These are phyloP conservation scores for Capsicum baccatum DNA, from an alignment of 257 asterid genomes.

Conservation along the genomic window DNA sequence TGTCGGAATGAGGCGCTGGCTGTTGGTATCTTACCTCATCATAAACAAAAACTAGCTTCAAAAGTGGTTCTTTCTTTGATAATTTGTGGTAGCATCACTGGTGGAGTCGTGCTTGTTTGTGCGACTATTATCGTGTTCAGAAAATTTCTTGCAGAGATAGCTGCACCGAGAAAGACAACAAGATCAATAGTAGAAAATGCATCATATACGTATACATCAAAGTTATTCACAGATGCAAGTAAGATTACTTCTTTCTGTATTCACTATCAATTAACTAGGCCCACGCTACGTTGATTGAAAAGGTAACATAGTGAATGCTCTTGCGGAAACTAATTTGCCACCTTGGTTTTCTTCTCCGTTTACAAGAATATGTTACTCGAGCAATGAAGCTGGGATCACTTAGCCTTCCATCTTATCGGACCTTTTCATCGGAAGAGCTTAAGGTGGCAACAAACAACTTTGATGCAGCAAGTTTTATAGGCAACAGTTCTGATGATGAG, in stretches of 20 bases:
- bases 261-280: too few relatives aligned
- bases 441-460: slow-evolving; percentile 80
- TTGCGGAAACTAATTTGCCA: neutral
- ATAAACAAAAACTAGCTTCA: slow-evolving; percentile 44
- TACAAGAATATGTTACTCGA: slow-evolving; percentile 70
- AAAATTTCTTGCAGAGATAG: slow-evolving; percentile 50
- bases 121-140: slow-evolving; percentile 44
- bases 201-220: slow-evolving; percentile 64
- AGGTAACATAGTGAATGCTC: too few relatives aligned
- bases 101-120: slow-evolving; percentile 51
- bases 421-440: slow-evolving; percentile 76
- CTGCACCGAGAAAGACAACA: slow-evolving; percentile 38
- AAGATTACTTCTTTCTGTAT: slow-evolving; percentile 33
- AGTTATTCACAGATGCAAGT: slow-evolving; percentile 84
- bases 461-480: slow-evolving; percentile 59
- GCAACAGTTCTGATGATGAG: slow-evolving; percentile 70
- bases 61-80: slow-evolving; percentile 51
- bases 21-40: slow-evolving; percentile 74
- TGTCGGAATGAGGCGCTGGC: slow-evolving; percentile 81
- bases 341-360: neutral
- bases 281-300: too few relatives aligned
- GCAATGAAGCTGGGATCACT: slow-evolving; percentile 77
- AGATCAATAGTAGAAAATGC: slow-evolving; percentile 54
- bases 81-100: slow-evolving; percentile 59
- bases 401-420: slow-evolving; percentile 75